Evolutionary conservation across 805 yeast species (phyloP).

Genomic region (Candida ascalaphidarum): DNA sequence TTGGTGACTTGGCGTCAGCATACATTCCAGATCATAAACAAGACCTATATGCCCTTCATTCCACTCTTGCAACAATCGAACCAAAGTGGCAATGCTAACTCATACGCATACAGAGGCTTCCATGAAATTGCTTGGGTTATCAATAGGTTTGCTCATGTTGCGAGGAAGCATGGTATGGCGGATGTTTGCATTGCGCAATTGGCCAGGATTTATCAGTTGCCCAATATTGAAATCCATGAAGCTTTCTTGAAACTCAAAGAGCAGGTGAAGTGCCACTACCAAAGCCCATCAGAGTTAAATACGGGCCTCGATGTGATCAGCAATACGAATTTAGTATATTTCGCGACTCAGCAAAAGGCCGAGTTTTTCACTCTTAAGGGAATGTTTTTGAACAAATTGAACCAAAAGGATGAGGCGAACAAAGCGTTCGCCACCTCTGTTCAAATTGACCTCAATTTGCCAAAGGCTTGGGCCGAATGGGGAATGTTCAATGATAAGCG

Average conservation of each 20-base stretch:
- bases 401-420: conserved; percentile 90
- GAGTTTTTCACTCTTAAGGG: conserved; percentile 97
- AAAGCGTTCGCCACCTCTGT: conserved; percentile 98
- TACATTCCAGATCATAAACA: conserved; percentile 92
- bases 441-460: conserved; percentile 85
- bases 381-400: conserved; percentile 88
- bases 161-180: conserved; percentile 92
- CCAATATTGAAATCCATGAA: conserved; percentile 96
- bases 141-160: conserved; percentile 96
- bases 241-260: conserved; percentile 93
- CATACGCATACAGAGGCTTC: conserved; percentile 94
- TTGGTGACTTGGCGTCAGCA: conserved; percentile 98
- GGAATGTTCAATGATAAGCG: conserved; percentile 89
- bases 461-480: conserved; percentile 99
- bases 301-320: conserved; percentile 96
- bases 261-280: conserved; percentile 96
- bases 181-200: conserved; percentile 92
- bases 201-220: conserved; percentile 88
- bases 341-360: conserved; percentile 96
- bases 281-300: conserved; percentile 79
- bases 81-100: conserved; percentile 67
- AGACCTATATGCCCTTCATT: conserved; percentile 86
- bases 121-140: conserved; percentile 99
- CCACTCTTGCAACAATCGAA: conserved; percentile 69
- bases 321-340: conserved; percentile 90